Percentiles rank a stretch among this genome's conserved stretches.
Conservation (phyloP, 2,329 filamentous ascomycete genomes). For the Xylariales sp. region DNA sequence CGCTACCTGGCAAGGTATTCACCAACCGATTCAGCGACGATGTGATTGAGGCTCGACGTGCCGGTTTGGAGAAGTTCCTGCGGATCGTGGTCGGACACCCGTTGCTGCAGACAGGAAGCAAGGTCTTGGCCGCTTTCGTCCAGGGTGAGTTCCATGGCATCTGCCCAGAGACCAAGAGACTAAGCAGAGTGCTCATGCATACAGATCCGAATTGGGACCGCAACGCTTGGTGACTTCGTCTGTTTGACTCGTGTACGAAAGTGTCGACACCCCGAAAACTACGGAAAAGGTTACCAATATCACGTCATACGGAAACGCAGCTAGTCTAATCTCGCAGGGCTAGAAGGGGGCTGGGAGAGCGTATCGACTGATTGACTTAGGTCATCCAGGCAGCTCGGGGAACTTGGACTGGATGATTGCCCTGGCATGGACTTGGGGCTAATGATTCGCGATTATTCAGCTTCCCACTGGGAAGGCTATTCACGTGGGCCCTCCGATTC, state of each 20-base stretch:
- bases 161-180: background rate
- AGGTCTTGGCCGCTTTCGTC: conserved; percentile 93
- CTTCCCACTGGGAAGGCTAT: no score
- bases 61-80: conserved; percentile 89
- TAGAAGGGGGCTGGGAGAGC: conserved; percentile 6
- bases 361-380: background rate
- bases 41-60: conserved; percentile 86
- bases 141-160: conserved; percentile 62
- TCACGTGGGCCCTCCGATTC: no score
- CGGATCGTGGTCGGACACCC: conserved; percentile 98
- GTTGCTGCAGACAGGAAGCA: conserved; percentile 92
- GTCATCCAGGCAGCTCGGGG: no score
- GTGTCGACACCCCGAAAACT: conserved; percentile 34
- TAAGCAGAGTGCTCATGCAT: background rate
- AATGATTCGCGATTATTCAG: no score
- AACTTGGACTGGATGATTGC: no score
- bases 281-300: conserved; percentile 34
- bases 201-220: conserved; percentile 85
- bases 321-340: conserved; percentile 3
- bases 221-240: conserved; percentile 69
- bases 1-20: conserved; percentile 93
- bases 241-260: conserved; percentile 27
- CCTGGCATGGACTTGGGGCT: no score
- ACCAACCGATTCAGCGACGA: conserved; percentile 97
- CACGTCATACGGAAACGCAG: background rate